Evolutionary conservation across 1,139 yeast species (phyloP), one percentile per base, ranked within the genome.

Genomic region (Debaryomycetaceae sp.): DNA sequence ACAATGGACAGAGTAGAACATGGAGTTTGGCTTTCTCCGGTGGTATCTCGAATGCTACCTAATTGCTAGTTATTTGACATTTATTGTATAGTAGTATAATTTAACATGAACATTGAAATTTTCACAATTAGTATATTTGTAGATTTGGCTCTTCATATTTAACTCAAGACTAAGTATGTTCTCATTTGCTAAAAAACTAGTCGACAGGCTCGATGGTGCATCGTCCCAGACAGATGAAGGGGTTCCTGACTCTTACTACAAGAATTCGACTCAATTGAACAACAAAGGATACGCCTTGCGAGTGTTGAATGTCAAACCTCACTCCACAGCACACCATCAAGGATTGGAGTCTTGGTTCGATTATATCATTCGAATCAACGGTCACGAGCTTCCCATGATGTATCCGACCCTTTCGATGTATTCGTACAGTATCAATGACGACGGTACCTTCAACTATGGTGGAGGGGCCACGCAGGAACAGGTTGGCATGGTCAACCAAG

Each of bases 11-110:
- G 72, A 85, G 96, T 52, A 70, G 83, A 56, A 87, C 97, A 0
- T 91, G 98, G 97, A 80, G 90, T 42, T 70, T 90, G 53, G 87
- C 97, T 0, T 89, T 80, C 58, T 69, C 87, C 40, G 95, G 89
- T 35, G 87, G 78, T 42, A 45, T 62, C 42, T 42, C 47, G 20
- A 56, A 53, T 37, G 38, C 43, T 39, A 24, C 41, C 23, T 43
- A 37, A 24, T 27, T 7, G 31, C 8, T 4, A 27, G 11, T 27
- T 27, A 27, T 27, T 27, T 7, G 11, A 7, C 8, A 8, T 27
- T 27, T 11, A 4, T 11, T 27, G 31, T 27, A 27, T 27, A 27
- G 31, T 27, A 27, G 11, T 27, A 27, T 27, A 27, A 27, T 27
- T 27, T 27, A 27, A 8, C 11, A 27, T 27, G 31, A 27, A 8